phyloP scores from a whole-genome alignment of 2,329 filamentous ascomycete species.

The Exserohilum rostratum region DNA sequence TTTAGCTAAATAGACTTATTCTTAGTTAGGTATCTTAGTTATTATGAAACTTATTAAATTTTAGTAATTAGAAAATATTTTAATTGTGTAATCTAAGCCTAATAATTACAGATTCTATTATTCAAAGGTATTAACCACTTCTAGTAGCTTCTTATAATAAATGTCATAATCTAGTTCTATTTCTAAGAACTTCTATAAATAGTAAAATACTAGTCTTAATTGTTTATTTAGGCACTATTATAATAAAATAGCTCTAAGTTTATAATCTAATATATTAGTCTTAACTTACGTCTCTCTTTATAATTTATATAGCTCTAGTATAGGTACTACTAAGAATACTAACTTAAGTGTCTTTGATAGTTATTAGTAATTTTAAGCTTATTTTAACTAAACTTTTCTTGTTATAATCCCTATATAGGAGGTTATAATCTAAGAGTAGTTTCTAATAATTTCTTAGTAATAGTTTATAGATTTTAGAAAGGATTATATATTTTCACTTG shows the following conservation, averaged over 20 bases:
- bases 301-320: neutral
- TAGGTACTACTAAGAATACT: neutral
- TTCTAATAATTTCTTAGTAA: neutral
- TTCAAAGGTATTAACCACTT: neutral
- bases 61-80: no score
- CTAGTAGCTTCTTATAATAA: constrained; percentile 17
- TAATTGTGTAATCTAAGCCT: no score
- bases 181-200: constrained; percentile 22
- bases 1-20: neutral
- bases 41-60: no score
- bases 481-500: constrained; percentile 19
- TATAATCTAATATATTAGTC: neutral
- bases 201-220: constrained; percentile 23
- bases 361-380: neutral
- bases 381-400: neutral
- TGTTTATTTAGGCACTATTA: constrained; percentile 14
- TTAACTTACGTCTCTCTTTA: neutral
- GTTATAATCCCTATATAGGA: neutral
- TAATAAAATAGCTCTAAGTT: neutral
- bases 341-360: neutral
- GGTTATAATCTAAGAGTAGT: neutral
- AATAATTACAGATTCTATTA: no score
- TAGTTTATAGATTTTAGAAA: neutral
- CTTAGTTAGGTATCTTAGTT: constrained; percentile 1
- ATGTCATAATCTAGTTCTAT: constrained; percentile 16